Evolutionary conservation across 164 flowering plant species (phyloP), one percentile per base, ranked within the genome.

Genomic region (Umbellularia californica): DNA sequence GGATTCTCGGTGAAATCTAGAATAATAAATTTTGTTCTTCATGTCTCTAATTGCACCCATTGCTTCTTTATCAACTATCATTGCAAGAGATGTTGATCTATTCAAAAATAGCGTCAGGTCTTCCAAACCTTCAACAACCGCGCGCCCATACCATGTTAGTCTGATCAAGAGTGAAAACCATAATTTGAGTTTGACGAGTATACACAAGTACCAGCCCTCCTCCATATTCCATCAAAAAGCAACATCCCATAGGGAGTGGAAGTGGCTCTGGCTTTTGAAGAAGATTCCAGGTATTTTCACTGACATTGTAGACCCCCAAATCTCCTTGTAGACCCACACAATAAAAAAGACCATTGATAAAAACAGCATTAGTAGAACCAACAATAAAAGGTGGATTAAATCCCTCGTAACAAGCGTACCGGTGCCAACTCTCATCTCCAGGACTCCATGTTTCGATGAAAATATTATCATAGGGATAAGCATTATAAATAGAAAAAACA

Each of bases 111-210:
- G 71, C 1, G 12, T n/a, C 13, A 35, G 65, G 0, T 64, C 65
- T 51, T 65, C 70, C 58, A 76, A 60, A 35, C 55, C 71, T 50
- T 66, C 12, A 17, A 70, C 50, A 52, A 65, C 20, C n/a, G n/a
- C n/a, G n/a, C 15, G 51, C 65, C 71, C 76, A 74, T 3, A 17
- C 51, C 65, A 52, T 55, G 33, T 17, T 27, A 14, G 65, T 58
- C 20, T 9, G 5, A 19, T 70, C 70, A 58, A 70, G 28, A 41
- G 41, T 63, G 63, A 70, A 70, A 15, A 70, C 28, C 20, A 19
- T 3, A 58, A 58, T 3, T 58, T 20, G 63, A 58, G 20, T 22
- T 58, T 22, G 7, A 17, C 20, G 23, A 58, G 20, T 2, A 58
- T 3, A 20, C 5, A 76, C 78, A 24, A 73, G 50, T 23, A 70